A percentile compares a stretch with the other conserved stretches of the same genome.
These are phyloP conservation scores for Pyrus hybrid DNA, from an alignment of 331 rosid species.

Conservation along the genomic window DNA sequence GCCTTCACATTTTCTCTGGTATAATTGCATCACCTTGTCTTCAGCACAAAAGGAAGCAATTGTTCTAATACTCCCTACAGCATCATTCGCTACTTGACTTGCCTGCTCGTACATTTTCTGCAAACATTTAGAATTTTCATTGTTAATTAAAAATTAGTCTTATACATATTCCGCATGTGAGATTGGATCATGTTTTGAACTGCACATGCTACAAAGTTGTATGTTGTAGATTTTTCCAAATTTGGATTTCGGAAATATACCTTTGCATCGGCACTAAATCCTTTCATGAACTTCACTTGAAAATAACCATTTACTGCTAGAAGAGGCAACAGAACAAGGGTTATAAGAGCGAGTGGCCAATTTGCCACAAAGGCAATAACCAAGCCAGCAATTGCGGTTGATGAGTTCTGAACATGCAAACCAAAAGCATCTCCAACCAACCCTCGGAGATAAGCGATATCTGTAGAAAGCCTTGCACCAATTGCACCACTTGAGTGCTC, in stretches of 20 bases:
- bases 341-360: conserved; percentile 60
- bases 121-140: conserved; percentile 1
- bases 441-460: conserved; percentile 53
- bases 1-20: conserved; percentile 52
- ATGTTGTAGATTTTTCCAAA: background rate
- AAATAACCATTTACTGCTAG: conserved; percentile 32
- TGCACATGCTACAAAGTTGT: background rate
- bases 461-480: conserved; percentile 74
- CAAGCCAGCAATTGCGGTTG: conserved; percentile 49
- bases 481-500: conserved; percentile 74
- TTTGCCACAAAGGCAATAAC: conserved; percentile 59
- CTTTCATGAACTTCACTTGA: conserved; percentile 44
- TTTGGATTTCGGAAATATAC: conserved; percentile 20
- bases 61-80: conserved; percentile 71
- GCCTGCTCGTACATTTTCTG: conserved; percentile 84
- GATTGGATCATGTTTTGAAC: background rate
- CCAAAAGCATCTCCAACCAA: conserved; percentile 78
- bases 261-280: conserved; percentile 61
- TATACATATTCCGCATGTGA: background rate
- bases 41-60: conserved; percentile 82
- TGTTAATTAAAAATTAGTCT: background rate
- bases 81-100: conserved; percentile 69
- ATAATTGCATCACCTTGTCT: conserved; percentile 43
- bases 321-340: conserved; percentile 55
- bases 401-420: conserved; percentile 41